Percentiles rank a stretch among this genome's conserved stretches.
Evolutionary conservation across 23 red algal species (phyloP).

Genomic region (Gracilaria domingensis): DNA sequence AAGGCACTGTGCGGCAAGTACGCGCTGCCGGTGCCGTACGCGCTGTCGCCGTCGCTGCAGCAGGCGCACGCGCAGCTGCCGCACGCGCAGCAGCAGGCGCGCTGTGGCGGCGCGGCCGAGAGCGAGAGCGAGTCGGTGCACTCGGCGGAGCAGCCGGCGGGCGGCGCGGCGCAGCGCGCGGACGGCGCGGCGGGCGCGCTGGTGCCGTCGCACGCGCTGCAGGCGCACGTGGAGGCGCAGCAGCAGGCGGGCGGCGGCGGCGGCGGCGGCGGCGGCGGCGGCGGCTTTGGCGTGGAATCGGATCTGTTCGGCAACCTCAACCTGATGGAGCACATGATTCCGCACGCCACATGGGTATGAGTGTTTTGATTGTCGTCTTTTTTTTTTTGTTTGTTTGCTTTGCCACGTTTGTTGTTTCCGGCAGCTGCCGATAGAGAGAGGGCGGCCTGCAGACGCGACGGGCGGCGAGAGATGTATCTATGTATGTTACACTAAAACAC

Average conservation of each 20-base stretch:
- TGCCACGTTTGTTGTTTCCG: too few species aligned
- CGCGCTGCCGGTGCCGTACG: conserved; percentile 31
- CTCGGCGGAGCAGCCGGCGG: background rate
- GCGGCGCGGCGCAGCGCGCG: background rate
- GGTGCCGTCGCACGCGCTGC: background rate
- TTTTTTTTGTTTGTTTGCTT: too few species aligned
- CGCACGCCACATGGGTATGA: too few species aligned
- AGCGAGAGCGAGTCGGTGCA: conserved; percentile 18
- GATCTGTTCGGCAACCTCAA: background rate
- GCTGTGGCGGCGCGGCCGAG: background rate
- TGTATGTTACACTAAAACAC: too few species aligned
- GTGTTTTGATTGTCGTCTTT: too few species aligned
- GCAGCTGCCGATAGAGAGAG: too few species aligned
- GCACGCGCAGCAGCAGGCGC: too few species aligned
- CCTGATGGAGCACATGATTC: background rate
- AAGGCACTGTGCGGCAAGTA: conserved; percentile 43
- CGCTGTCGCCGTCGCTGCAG: background rate
- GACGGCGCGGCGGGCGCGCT: background rate
- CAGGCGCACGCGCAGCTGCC: too few species aligned
- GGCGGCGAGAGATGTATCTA: too few species aligned
- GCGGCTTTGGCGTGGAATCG: background rate
- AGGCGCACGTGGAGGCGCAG: background rate
- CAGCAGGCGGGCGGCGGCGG: too few species aligned
- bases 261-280: background rate
- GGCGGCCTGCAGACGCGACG: too few species aligned